A percentile compares a stretch with the other conserved stretches of the same genome.
These are phyloP conservation scores for Annona cherimola DNA, from an alignment of 164 flowering plant species.

Conservation along the genomic window DNA sequence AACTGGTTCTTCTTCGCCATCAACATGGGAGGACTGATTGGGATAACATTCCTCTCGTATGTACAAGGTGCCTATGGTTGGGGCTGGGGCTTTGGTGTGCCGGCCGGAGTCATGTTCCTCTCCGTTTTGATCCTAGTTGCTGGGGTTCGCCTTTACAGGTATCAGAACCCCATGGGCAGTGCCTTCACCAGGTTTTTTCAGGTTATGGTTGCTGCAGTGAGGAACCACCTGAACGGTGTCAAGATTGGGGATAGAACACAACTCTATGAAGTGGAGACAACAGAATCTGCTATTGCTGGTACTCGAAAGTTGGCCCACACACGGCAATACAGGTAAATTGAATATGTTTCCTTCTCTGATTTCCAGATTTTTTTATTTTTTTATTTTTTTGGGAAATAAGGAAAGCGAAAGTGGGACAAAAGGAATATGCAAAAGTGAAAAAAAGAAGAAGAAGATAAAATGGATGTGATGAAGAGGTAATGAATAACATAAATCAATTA, in stretches of 20 bases:
- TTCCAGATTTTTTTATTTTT: too few relatives aligned
- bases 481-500: too few relatives aligned
- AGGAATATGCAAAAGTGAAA: too few relatives aligned
- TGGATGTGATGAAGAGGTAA: too few relatives aligned
- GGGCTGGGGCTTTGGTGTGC: constrained; percentile 57
- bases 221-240: constrained; percentile 43
- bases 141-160: constrained; percentile 42
- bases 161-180: constrained; percentile 68
- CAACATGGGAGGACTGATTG: constrained; percentile 60
- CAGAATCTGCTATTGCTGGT: constrained; percentile 49
- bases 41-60: constrained; percentile 51
- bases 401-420: too few relatives aligned
- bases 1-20: constrained; percentile 86
- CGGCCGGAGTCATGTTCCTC: constrained; percentile 28
- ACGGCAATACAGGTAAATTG: constrained; percentile 50
- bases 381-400: too few relatives aligned
- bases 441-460: too few relatives aligned
- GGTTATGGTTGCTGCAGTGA: constrained; percentile 41
- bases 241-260: constrained; percentile 4
- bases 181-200: constrained; percentile 68
- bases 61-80: constrained; percentile 40
- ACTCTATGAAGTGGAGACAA: constrained; percentile 49
- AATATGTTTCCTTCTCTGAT: neutral
- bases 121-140: constrained; percentile 36
- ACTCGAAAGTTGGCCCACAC: constrained; percentile 55